A percentile compares a stretch with the other conserved stretches of the same genome.
Conservation (phyloP, 306 rosid species). For the Dryas drummondii region DNA sequence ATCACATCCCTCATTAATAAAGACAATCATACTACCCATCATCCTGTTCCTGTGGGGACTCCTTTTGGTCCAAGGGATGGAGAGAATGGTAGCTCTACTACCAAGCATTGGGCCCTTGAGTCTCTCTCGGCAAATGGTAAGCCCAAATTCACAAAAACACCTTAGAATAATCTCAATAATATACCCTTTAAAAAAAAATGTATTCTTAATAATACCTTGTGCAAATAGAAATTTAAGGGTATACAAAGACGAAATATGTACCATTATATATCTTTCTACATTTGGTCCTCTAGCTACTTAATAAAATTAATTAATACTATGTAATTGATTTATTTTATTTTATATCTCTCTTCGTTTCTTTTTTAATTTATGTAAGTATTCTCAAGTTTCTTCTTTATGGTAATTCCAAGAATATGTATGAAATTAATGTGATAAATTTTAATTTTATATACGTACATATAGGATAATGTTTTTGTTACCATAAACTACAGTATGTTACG, state of each 20-base stretch:
- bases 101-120: slow-evolving; percentile 45
- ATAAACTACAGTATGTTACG: too few species aligned
- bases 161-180: slow-evolving; percentile 10
- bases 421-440: too few species aligned
- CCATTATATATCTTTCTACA: neutral
- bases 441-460: too few species aligned
- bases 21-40: slow-evolving; percentile 40
- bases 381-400: too few species aligned
- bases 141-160: slow-evolving; percentile 27
- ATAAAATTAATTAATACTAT: neutral
- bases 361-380: too few species aligned
- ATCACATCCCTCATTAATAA: slow-evolving; percentile 67
- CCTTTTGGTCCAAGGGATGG: slow-evolving; percentile 37
- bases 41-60: slow-evolving; percentile 11
- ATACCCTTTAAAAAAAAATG: neutral
- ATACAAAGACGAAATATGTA: neutral
- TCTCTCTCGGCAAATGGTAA: slow-evolving; percentile 46
- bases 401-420: too few species aligned
- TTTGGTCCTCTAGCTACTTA: neutral
- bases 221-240: slow-evolving; percentile 6
- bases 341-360: too few species aligned
- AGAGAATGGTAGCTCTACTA: slow-evolving; percentile 34
- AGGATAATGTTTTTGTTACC: too few species aligned
- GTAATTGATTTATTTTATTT: neutral
- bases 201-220: neutral